Evolutionary conservation across 2,329 filamentous ascomycete species (phyloP).

Genomic region (Diaporthe capsici): DNA sequence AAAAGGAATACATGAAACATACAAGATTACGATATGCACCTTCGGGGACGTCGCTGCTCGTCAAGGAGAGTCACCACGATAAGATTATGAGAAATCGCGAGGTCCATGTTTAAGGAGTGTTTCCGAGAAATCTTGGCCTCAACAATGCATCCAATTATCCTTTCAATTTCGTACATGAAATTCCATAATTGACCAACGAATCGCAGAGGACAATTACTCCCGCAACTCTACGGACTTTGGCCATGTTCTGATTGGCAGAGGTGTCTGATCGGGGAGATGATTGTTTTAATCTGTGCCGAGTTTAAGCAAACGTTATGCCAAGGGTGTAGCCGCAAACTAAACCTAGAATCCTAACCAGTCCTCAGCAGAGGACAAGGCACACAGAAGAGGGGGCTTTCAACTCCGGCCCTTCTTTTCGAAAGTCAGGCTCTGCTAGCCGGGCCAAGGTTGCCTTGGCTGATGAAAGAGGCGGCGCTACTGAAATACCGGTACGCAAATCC

Average conservation of each 20-base stretch:
- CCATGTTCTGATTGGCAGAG: neutral
- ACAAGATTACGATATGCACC: neutral
- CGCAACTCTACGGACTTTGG: no score
- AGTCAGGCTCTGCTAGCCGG: conserved; percentile 2
- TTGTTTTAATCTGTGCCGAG: neutral
- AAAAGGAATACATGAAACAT: neutral
- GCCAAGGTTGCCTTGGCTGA: conserved; percentile 21
- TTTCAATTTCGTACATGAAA: no score
- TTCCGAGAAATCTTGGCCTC: neutral
- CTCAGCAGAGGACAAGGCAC: neutral
- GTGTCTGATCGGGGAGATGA: neutral
- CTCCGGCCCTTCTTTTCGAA: neutral
- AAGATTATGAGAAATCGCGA: neutral
- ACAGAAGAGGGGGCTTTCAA: neutral
- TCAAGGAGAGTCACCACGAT: neutral
- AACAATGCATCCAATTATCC: neutral
- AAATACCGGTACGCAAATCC: neutral
- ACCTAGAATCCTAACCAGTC: neutral
- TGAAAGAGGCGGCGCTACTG: conserved; percentile 19
- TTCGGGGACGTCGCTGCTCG: neutral
- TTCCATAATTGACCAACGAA: neutral
- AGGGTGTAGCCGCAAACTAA: neutral
- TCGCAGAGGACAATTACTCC: neutral
- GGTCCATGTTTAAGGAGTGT: neutral
- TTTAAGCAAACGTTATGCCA: conserved; percentile 4